Evolutionary conservation across 495 filamentous ascomycete genomes (phyloP).

Genomic region (Apiosordaria backusii): DNA sequence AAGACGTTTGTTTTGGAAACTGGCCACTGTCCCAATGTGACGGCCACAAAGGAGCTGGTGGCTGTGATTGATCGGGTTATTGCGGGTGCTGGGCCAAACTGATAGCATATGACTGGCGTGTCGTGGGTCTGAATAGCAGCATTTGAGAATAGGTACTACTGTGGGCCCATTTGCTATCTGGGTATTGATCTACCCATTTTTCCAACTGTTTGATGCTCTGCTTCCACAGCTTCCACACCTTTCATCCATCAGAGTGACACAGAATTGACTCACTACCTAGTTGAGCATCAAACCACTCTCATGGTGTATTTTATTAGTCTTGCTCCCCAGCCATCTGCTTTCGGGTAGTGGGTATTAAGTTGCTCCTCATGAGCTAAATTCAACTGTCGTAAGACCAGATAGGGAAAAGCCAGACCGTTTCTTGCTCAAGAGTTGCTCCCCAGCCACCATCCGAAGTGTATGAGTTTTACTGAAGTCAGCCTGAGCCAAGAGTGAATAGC

Average conservation of each 20-base stretch:
- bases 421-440: too few relatives aligned
- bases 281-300: not conserved
- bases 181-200: not conserved
- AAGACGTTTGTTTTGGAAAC: not conserved
- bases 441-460: too few relatives aligned
- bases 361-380: too few relatives aligned
- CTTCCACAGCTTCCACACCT: not conserved
- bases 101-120: not conserved
- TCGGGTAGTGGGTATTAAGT: too few relatives aligned
- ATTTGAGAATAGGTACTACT: not conserved
- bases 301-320: not conserved
- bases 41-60: slow-evolving; percentile 1
- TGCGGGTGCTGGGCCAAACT: not conserved
- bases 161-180: not conserved
- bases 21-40: not conserved
- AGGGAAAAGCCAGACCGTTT: too few relatives aligned
- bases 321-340: not conserved
- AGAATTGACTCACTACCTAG: not conserved
- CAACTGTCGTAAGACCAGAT: too few relatives aligned
- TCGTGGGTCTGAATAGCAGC: not conserved
- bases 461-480: too few relatives aligned
- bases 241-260: not conserved
- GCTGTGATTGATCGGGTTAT: not conserved
- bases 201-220: not conserved
- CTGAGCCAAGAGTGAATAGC: too few relatives aligned